Conservation (phyloP, 495 filamentous ascomycete genomes). For the Hypoxylon fuscum region DNA sequence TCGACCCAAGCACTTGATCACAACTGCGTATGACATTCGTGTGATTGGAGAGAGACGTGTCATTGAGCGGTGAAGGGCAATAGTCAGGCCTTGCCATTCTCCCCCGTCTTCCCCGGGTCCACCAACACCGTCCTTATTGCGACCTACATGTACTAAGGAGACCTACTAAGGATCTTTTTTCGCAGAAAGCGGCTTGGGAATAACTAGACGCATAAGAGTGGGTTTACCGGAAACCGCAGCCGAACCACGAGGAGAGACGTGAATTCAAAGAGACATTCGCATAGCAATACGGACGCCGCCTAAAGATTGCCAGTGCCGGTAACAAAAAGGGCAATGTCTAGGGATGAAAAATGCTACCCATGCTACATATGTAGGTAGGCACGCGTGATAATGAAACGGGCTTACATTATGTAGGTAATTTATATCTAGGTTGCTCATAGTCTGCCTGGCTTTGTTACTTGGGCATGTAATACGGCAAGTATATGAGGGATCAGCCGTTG, state of each 20-base stretch:
- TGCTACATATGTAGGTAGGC: constrained; percentile 35
- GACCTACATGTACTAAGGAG: no score
- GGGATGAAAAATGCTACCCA: constrained; percentile 22
- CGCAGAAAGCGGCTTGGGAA: constrained; percentile 15
- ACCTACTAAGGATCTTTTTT: constrained; percentile 12
- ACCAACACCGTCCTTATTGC: constrained; percentile 34
- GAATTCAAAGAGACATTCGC: constrained; percentile 11
- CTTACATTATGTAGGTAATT: constrained; percentile 13
- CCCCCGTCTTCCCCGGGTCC: constrained; percentile 38
- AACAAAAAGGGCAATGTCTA: constrained; percentile 12
- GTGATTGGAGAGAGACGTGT: constrained; percentile 27
- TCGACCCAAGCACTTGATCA: constrained; percentile 17
- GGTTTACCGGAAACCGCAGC: constrained; percentile 28
- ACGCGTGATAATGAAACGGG: constrained; percentile 19
- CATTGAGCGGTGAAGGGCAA: constrained; percentile 37
- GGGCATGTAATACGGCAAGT: constrained; percentile 14
- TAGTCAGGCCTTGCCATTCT: constrained; percentile 23
- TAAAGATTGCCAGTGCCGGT: constrained; percentile 19
- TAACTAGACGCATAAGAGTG: constrained; percentile 21
- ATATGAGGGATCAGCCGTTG: constrained; percentile 21
- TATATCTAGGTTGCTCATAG: no score
- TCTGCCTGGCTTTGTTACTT: constrained; percentile 11
- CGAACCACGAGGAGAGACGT: constrained; percentile 17
- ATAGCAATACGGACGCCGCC: constrained; percentile 28
- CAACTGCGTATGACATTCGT: constrained; percentile 2